These are phyloP conservation scores for Trichomonascaceae sp. DNA, from an alignment of 1,139 yeast genomes.

Conservation along the genomic window DNA sequence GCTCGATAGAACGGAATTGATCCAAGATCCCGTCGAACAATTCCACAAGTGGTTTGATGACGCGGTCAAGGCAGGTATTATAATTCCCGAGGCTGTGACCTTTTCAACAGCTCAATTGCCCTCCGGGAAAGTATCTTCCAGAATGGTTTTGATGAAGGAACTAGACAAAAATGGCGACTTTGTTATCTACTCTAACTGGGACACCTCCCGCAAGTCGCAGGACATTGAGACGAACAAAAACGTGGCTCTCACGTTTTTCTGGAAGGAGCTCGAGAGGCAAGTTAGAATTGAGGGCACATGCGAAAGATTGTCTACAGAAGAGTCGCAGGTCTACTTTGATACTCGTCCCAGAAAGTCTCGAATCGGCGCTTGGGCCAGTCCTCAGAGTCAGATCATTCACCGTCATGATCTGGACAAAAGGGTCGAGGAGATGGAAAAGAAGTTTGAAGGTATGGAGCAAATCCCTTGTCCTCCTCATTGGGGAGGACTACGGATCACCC, in stretches of 20 bases:
- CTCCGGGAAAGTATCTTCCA: slow-evolving; percentile 71
- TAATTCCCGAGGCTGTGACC: slow-evolving; percentile 66
- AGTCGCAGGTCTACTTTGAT: slow-evolving; percentile 62
- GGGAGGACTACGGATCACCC: slow-evolving; percentile 89
- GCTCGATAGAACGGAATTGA: slow-evolving; percentile 42
- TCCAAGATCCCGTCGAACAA: slow-evolving; percentile 54
- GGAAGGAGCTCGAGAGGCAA: slow-evolving; percentile 85
- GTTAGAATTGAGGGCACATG: slow-evolving; percentile 84
- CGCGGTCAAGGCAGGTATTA: slow-evolving; percentile 44
- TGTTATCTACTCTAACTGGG: slow-evolving; percentile 89
- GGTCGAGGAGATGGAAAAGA: slow-evolving; percentile 33
- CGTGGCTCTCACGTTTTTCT: slow-evolving; percentile 81
- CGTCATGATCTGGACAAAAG: slow-evolving; percentile 45
- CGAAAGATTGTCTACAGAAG: slow-evolving; percentile 61
- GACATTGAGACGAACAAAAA: slow-evolving; percentile 62
- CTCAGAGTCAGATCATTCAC: slow-evolving; percentile 55
- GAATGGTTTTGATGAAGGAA: slow-evolving; percentile 80
- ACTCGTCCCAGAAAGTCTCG: slow-evolving; percentile 88
- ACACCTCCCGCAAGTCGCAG: slow-evolving; percentile 60
- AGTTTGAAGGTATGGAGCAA: slow-evolving; percentile 43
- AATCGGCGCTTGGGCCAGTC: slow-evolving; percentile 96
- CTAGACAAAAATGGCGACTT: slow-evolving; percentile 67
- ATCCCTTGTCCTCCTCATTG: slow-evolving; percentile 88
- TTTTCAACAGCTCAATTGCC: slow-evolving; percentile 82
- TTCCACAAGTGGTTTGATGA: slow-evolving; percentile 78